Conservation (phyloP, 2,329 filamentous ascomycete genomes). For the Penicillium sp. region DNA sequence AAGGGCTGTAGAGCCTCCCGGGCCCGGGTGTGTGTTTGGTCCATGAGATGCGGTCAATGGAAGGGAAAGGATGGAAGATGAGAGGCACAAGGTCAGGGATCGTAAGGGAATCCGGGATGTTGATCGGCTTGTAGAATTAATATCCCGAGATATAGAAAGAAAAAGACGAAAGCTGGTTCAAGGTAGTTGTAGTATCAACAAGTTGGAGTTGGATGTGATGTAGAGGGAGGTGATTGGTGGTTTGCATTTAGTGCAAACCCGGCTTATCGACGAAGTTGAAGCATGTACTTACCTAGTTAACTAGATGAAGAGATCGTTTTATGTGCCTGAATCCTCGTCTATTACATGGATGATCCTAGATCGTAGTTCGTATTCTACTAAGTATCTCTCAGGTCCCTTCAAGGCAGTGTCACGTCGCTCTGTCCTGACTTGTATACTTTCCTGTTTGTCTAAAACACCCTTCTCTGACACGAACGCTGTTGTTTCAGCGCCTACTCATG, state of each 20-base stretch:
- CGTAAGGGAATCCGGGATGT: not conserved
- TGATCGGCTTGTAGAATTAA: not conserved
- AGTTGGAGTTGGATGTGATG: not conserved
- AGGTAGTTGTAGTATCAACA: not conserved
- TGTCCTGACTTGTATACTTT: not conserved
- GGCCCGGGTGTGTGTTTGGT: constrained; percentile 48
- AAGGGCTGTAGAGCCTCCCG: constrained; percentile 72
- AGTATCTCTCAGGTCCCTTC: not conserved
- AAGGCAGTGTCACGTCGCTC: too few species aligned
- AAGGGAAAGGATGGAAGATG: not conserved
- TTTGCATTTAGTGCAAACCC: constrained; percentile 25
- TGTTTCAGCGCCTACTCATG: constrained; percentile 6
- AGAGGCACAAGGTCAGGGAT: not conserved
- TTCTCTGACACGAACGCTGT: constrained; percentile 4
- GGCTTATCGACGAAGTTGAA: constrained; percentile 6
- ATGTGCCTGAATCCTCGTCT: not conserved
- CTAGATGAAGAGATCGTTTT: not conserved
- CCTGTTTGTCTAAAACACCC: not conserved
- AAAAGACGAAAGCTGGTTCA: not conserved
- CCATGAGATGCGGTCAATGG: constrained; percentile 33
- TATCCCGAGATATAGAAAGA: not conserved
- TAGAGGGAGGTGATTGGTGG: constrained; percentile 1
- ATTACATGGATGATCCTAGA: not conserved
- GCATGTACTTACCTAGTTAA: not conserved
- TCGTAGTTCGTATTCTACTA: constrained; percentile 2